These are phyloP conservation scores for Candida lessepsii DNA, from an alignment of 805 yeast genomes.

Conservation along the genomic window DNA sequence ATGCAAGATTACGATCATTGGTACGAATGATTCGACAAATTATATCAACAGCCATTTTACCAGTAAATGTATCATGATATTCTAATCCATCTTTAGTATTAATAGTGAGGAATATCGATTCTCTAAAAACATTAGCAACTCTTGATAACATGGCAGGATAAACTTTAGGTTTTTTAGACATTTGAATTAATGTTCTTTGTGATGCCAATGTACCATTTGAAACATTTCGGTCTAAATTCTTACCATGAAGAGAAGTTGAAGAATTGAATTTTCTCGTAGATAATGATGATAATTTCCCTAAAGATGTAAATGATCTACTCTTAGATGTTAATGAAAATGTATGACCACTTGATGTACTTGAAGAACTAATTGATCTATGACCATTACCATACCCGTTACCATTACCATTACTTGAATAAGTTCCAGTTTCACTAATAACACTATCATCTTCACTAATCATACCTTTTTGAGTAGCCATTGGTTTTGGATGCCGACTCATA, in stretches of 20 bases:
- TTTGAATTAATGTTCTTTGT: slow-evolving; percentile 39
- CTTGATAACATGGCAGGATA: slow-evolving; percentile 88
- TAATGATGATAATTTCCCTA: slow-evolving; percentile 40
- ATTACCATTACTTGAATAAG: neutral
- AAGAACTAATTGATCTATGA: slow-evolving; percentile 12
- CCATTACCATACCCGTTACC: slow-evolving; percentile 10
- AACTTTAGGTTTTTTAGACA: slow-evolving; percentile 60
- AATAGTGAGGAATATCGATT: slow-evolving; percentile 66
- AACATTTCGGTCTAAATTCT: slow-evolving; percentile 28
- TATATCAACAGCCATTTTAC: slow-evolving; percentile 90
- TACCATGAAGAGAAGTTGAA: slow-evolving; percentile 28
- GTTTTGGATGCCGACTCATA: slow-evolving; percentile 16
- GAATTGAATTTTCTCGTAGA: slow-evolving; percentile 41
- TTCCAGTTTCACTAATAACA: slow-evolving; percentile 13
- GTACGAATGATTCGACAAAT: slow-evolving; percentile 83
- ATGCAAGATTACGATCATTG: slow-evolving; percentile 85
- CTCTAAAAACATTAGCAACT: slow-evolving; percentile 78
- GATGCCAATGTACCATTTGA: slow-evolving; percentile 28
- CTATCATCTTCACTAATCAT: slow-evolving; percentile 10
- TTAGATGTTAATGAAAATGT: slow-evolving; percentile 38
- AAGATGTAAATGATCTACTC: slow-evolving; percentile 41
- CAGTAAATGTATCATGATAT: slow-evolving; percentile 91
- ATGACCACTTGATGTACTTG: slow-evolving; percentile 26
- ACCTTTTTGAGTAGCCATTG: slow-evolving; percentile 15
- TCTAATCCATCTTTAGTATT: slow-evolving; percentile 87